Conservation (phyloP, 805 yeast genomes). For the Yarrowia sp. region DNA sequence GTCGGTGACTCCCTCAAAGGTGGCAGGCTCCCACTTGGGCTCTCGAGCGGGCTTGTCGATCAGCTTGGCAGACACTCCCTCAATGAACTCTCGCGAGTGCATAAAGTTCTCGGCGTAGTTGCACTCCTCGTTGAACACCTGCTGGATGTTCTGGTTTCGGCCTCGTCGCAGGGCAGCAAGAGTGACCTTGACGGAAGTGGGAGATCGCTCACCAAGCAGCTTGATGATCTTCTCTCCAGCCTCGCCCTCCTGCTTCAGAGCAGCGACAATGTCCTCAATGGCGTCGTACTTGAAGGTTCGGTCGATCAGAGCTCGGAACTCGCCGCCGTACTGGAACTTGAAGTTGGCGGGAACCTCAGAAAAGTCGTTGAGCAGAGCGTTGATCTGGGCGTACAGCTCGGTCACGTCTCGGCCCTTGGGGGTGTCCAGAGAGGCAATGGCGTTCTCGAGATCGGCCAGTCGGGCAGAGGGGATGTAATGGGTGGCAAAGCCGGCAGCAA, state of each 20-base stretch:
- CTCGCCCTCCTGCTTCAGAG: constrained; percentile 54
- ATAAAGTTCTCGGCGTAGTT: constrained; percentile 74
- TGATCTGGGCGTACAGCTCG: constrained; percentile 57
- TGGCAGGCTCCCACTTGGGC: constrained; percentile 52
- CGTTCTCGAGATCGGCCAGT: constrained; percentile 57
- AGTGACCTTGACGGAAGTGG: constrained; percentile 73
- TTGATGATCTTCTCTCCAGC: constrained; percentile 56
- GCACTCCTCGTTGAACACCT: constrained; percentile 71
- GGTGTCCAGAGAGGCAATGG: constrained; percentile 60
- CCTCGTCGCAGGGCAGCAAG: constrained; percentile 66
- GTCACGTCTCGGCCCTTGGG: constrained; percentile 34
- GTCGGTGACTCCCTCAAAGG: constrained; percentile 41
- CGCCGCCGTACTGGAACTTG: constrained; percentile 51
- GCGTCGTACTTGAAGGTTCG: constrained; percentile 55
- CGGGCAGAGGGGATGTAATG: constrained; percentile 76
- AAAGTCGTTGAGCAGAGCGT: constrained; percentile 75
- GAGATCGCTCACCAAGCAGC: constrained; percentile 64
- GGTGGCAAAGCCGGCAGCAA: constrained; percentile 81
- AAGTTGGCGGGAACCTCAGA: constrained; percentile 63
- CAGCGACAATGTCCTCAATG: constrained; percentile 54
- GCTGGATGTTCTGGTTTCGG: constrained; percentile 53
- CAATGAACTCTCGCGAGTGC: constrained; percentile 54
- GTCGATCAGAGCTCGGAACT: constrained; percentile 64
- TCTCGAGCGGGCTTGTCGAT: constrained; percentile 57
- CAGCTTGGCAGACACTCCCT: constrained; percentile 44